Base-by-base conservation (phyloP, 2,329 filamentous ascomycete genomes). In the Cryphonectria carpinicola region DNA sequence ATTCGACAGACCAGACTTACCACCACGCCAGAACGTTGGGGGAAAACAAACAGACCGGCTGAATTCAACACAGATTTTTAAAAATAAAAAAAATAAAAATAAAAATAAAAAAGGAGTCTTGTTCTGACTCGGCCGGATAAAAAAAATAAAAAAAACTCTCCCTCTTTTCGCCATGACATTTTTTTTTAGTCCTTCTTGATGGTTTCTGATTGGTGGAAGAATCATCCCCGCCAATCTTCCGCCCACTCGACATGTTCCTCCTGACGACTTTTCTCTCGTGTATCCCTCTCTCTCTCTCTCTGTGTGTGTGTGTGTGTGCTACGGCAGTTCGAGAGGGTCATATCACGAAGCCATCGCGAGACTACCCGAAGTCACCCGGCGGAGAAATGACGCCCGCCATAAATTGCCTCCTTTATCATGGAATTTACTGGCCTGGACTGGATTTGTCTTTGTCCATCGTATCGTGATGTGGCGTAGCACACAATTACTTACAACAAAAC, bases 161-260 rank as follows among this genome's bases (percentile, higher is more conserved):
- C 25, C 58, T 25, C 8, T 17, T 28, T 13, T 25, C 11, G 37
- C 39, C 43, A 49, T 43, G 56, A 46, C 43, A 43, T n/a, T n/a
- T n/a, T 46, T 32, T 37, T 49, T 37, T 49, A 14, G 41, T 1
- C 25, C 39, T 22, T 68, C 6, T 67, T 28, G n/a, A 39, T 17
- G 22, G 5, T 7, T 22, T 49, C 46, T 69, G 52, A 73, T 71
- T 73, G 66, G 71, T 65, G 71, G 71, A 60, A 71, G 35, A 66
- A 67, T 28, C 43, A 4, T 32, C 41, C 52, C 68, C 63, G 32
- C 46, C 32, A 69, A 28, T 69, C 41, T 73, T 52, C 71, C 71
- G 60, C 67, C 71, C 66, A 69, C 66, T 69, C 49, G 52, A 56
- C 32, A 19, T 17, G 32, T 13, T 19, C 64, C 52, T 22, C 63